Evolutionary conservation across 108 stramenopile genomes (phyloP), one percentile per base, ranked within the genome.

Genomic region (Ochromonas danica): DNA sequence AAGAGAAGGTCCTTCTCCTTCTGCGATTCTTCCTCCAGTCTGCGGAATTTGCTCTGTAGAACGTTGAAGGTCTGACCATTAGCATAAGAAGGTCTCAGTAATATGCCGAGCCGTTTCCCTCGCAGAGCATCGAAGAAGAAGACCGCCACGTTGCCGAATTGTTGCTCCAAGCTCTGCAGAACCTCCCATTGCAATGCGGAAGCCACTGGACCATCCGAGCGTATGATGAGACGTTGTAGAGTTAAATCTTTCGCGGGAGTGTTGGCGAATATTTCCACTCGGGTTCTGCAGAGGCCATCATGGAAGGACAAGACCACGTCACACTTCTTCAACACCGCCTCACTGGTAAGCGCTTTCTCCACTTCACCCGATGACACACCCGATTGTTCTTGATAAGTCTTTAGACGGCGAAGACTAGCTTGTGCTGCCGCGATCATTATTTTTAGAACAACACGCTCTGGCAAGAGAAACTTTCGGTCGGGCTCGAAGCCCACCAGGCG

Each of bases 261-360:
- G n/a, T n/a, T n/a, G n/a, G n/a, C n/a, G n/a, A n/a, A n/a, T n/a
- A n/a, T n/a, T n/a, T n/a, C n/a, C n/a, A n/a, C n/a, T n/a, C n/a
- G n/a, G n/a, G n/a, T n/a, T n/a, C n/a, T n/a, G n/a, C n/a, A n/a
- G n/a, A n/a, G n/a, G n/a, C n/a, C n/a, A 57, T 57, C 51, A 10
- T 10, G 22, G 22, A 57, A 57, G 17, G 51, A 57, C 51, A 57
- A 57, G 17, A 57, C 51, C 51, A 57, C 51, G 51, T 57, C 22
- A 22, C 51, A 57, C 22, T 57, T 57, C 51, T 57, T 57, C 51
- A 57, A 57, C 51, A 57, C 51, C 51, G 51, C 51, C 51, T 57
- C 51, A 10, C 17, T 17, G 17, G 51, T 57, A 10, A 57, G 51
- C 51, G 51, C 10, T 10, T 10, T 17, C 51, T 57, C 51, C n/a